These are phyloP conservation scores for Verticillium alfalfae DNA, from an alignment of 2,329 filamentous ascomycete species.

Conservation along the genomic window DNA sequence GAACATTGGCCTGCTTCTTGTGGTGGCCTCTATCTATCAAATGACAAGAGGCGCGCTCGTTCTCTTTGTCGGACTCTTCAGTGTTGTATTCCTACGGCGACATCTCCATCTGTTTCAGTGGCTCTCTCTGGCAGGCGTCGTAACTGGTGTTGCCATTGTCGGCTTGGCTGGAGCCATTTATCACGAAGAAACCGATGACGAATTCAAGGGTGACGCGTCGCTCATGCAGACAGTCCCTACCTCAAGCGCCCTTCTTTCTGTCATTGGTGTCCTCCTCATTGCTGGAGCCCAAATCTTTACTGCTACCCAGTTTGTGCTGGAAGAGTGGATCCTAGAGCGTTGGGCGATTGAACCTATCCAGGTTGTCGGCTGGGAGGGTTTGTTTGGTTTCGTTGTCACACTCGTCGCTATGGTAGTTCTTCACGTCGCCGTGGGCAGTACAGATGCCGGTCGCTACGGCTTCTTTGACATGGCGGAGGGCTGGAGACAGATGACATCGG, in stretches of 20 bases:
- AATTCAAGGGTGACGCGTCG: conserved; percentile 32
- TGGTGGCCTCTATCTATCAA: conserved; percentile 94
- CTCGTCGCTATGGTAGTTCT: conserved; percentile 72
- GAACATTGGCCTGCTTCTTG: conserved; percentile 91
- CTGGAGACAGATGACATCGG: conserved; percentile 70
- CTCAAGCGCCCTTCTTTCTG: conserved; percentile 55
- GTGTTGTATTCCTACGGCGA: conserved; percentile 80
- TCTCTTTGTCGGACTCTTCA: conserved; percentile 92
- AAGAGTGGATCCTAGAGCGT: conserved; percentile 80
- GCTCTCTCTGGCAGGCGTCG: conserved; percentile 80
- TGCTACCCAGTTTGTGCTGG: conserved; percentile 89
- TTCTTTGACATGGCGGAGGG: conserved; percentile 90
- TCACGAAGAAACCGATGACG: conserved; percentile 44
- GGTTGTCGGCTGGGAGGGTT: conserved; percentile 92
- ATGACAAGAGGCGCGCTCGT: conserved; percentile 96
- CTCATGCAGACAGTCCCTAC: neutral
- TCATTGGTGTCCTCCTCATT: conserved; percentile 84
- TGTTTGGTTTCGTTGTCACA: conserved; percentile 84
- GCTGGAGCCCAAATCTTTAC: conserved; percentile 95
- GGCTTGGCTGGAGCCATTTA: conserved; percentile 83
- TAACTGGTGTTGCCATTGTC: conserved; percentile 82
- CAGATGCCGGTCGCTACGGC: conserved; percentile 66
- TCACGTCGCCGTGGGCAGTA: conserved; percentile 71
- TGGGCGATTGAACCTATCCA: conserved; percentile 69
- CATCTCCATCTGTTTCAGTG: conserved; percentile 86